Conservation (phyloP, 177 flowering plant species). For the Vitis hybrid region DNA sequence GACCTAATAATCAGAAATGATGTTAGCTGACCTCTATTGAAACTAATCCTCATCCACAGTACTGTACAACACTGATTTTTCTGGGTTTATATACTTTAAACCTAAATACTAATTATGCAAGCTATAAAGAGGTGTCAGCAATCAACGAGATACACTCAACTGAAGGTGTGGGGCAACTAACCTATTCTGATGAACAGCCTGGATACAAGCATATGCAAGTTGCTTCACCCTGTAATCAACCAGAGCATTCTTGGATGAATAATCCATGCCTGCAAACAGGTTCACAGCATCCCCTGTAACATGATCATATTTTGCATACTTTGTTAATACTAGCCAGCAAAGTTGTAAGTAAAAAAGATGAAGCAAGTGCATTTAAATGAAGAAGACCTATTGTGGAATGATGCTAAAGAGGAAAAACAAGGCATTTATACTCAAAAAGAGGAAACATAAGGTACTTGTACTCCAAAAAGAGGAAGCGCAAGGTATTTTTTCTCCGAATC, state of each 20-base stretch:
- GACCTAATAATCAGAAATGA: neutral
- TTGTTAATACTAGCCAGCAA: conserved; percentile 1
- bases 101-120: neutral
- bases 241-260: conserved; percentile 34
- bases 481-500: no score
- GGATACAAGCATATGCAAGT: conserved; percentile 63
- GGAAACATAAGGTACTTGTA: no score
- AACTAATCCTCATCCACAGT: neutral
- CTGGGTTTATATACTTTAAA: neutral
- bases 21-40: neutral
- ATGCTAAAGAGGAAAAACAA: no score
- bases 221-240: conserved; percentile 71
- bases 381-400: no score
- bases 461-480: no score
- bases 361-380: no score
- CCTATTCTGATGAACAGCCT: conserved; percentile 83
- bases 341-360: no score
- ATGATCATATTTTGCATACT: conserved; percentile 12
- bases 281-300: conserved; percentile 57
- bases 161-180: conserved; percentile 22
- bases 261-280: conserved; percentile 64
- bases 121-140: neutral
- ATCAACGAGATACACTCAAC: conserved; percentile 2
- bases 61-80: neutral
- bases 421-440: no score